Evolutionary conservation across 768 basidiomycete genomes (phyloP).

Genomic region (Psilocybe azurescens): DNA sequence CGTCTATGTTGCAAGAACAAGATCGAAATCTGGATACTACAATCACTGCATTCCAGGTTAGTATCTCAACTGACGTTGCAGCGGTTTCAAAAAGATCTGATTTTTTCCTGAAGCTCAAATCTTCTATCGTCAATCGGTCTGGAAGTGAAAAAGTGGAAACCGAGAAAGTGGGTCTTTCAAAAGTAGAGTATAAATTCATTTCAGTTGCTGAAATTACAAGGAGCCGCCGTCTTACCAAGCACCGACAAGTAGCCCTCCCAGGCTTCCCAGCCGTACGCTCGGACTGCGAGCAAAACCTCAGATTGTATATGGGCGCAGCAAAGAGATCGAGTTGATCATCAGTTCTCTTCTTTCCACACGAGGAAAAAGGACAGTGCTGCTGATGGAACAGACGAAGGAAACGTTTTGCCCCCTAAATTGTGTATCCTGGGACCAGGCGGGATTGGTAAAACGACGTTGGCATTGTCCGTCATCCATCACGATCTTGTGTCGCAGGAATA

Average conservation of each 20-base stretch:
- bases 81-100: background rate
- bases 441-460: conserved; percentile 39
- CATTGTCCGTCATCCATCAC: conserved; percentile 30
- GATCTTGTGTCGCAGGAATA: conserved; percentile 22
- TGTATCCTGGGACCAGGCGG: conserved; percentile 38
- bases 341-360: conserved; percentile 7
- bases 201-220: background rate
- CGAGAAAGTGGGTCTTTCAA: background rate
- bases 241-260: background rate
- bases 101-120: conserved; percentile 16
- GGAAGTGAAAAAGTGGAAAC: background rate
- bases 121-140: conserved; percentile 19
- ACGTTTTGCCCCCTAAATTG: conserved; percentile 16
- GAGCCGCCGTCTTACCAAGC: background rate
- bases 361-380: background rate
- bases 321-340: conserved; percentile 28
- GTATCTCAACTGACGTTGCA: background rate
- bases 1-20: conserved; percentile 24
- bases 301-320: conserved; percentile 31
- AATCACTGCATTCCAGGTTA: conserved; percentile 33
- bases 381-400: background rate
- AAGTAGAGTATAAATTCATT: background rate
- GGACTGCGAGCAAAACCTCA: conserved; percentile 25
- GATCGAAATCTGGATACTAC: conserved; percentile 31
- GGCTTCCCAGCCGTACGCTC: background rate